Percentiles rank a stretch among this genome's conserved stretches.
These are phyloP conservation scores for Trichothecium sympodiale DNA, from an alignment of 2,329 filamentous ascomycete species.

Conservation along the genomic window DNA sequence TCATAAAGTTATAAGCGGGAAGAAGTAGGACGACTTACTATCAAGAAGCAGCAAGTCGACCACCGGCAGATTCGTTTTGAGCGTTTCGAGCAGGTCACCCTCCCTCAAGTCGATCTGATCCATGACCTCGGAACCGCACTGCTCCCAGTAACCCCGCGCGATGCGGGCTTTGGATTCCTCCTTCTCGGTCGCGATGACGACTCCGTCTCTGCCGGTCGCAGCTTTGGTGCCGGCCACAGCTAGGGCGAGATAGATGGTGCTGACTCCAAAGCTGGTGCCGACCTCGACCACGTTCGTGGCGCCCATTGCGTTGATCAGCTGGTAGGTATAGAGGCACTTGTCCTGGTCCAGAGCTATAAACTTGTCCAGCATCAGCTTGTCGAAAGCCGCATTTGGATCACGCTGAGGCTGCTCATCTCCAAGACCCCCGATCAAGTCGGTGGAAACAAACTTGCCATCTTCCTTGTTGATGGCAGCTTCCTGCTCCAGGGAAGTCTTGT, in stretches of 20 bases:
- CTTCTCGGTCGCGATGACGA: slow-evolving; percentile 50
- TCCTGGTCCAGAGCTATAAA: slow-evolving; percentile 49
- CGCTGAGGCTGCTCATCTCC: no score
- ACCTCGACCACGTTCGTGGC: slow-evolving; percentile 46
- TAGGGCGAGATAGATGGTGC: slow-evolving; percentile 50
- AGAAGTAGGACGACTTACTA: slow-evolving; percentile 35
- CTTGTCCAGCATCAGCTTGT: no score
- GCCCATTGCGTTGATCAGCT: slow-evolving; percentile 33
- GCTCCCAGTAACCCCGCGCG: slow-evolving; percentile 42
- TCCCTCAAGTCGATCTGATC: slow-evolving; percentile 43
- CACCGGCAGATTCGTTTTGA: slow-evolving; percentile 29
- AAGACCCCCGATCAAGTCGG: slow-evolving; percentile 3
- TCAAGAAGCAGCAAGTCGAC: slow-evolving; percentile 50
- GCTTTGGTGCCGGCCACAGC: slow-evolving; percentile 38
- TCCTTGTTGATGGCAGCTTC: slow-evolving; percentile 4
- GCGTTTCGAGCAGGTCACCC: slow-evolving; percentile 45
- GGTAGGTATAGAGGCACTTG: slow-evolving; percentile 46
- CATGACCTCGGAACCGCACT: slow-evolving; percentile 35
- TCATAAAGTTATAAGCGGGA: neutral
- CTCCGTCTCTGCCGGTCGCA: slow-evolving; percentile 6
- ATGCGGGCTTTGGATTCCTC: slow-evolving; percentile 39
- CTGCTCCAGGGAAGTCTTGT: slow-evolving; percentile 5
- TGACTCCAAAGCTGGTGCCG: slow-evolving; percentile 50
- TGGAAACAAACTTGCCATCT: slow-evolving; percentile 6
- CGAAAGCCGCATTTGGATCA: no score